Evolutionary conservation across 257 asterid species (phyloP), one percentile per base, ranked within the genome.

Genomic region (Pogostemon cablin): DNA sequence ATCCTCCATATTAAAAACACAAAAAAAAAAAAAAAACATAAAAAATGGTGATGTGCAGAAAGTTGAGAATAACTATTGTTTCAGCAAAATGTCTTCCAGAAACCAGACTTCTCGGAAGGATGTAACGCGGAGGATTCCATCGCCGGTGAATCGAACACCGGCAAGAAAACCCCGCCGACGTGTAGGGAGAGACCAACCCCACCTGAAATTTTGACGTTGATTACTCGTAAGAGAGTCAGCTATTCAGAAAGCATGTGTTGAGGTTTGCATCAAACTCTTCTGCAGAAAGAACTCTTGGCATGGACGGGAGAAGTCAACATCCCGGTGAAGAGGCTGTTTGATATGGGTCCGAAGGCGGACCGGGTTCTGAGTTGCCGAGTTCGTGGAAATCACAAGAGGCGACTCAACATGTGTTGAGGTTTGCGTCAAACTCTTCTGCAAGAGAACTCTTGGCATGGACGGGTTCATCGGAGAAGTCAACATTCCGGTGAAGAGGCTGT

Each of bases 401-500:
- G 12, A 20, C 11, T 79, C 44, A 32, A 59, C 11, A 42, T 79
- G 69, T 2, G 39, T 55, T 0, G 6, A 57, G 7, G n/a, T 77
- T 3, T 55, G 10, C 7, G 52, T 78, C 12, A 44, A 75, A 37
- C 71, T 81, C 38, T 77, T 38, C 11, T 69, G 75, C 17, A 6
- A 63, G 58, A 62, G 32, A 25, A 43, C 56, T 4, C 2, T 68
- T 11, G 6, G 6, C 0, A 71, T 73, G 3, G 78, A 78, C 25
- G 15, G 8, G 65, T 12, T 48, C 5, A 50, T 75, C 1, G 83
- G 83, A 32, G 61, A 78, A 11, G 80, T 78, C 64, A 62, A 43
- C 5, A 39, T 81, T 5, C 71, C 80, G 0, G n/a, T 81, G 15
- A 72, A 63, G 77, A 60, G 70, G n/a, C 77, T 78, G 8, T 75